A percentile compares a stretch with the other conserved stretches of the same genome.
phyloP scores from a whole-genome alignment of 1,284 basidiomycete genomes.

The Cutaneotrichosporon mucoides region DNA sequence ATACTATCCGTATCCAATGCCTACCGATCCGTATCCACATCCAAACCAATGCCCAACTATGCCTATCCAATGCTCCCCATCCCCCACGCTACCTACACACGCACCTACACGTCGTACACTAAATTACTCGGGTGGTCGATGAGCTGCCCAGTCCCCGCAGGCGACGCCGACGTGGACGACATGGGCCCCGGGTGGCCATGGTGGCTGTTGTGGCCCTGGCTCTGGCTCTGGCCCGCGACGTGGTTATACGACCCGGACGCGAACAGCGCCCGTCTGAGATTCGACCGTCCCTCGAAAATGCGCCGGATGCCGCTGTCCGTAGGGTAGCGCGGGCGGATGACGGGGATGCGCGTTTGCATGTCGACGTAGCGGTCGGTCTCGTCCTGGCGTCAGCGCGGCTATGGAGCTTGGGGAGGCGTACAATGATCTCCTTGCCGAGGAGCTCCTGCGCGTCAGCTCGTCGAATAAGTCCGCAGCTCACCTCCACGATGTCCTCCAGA shows the following conservation, averaged over 20 bases:
- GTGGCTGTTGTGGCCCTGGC: no score
- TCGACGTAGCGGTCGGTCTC: conserved; percentile 46
- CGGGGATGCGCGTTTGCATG: conserved; percentile 31
- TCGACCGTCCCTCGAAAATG: conserved; percentile 39
- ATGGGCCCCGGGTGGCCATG: no score
- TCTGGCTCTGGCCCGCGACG: no score
- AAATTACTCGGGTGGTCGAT: not conserved
- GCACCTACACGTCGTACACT: not conserved
- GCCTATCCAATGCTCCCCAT: no score
- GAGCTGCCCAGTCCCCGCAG: not conserved
- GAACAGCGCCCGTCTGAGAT: not conserved
- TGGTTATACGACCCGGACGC: not conserved
- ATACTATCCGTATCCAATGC: no score
- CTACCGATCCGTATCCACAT: no score
- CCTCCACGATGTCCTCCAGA: conserved; percentile 53
- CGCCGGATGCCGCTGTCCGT: conserved; percentile 25
- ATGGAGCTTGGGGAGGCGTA: conserved; percentile 12
- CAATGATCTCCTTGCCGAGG: conserved; percentile 45
- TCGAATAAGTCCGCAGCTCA: conserved; percentile 25
- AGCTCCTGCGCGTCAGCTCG: conserved; percentile 28
- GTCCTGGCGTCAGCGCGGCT: conserved; percentile 25
- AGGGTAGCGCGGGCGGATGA: conserved; percentile 9
- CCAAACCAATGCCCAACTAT: no score
- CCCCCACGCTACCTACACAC: not conserved
- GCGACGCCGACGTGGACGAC: not conserved